Evolutionary conservation across 768 basidiomycete species (phyloP), one percentile per base, ranked within the genome.

Genomic region (Clathrus columnatus): DNA sequence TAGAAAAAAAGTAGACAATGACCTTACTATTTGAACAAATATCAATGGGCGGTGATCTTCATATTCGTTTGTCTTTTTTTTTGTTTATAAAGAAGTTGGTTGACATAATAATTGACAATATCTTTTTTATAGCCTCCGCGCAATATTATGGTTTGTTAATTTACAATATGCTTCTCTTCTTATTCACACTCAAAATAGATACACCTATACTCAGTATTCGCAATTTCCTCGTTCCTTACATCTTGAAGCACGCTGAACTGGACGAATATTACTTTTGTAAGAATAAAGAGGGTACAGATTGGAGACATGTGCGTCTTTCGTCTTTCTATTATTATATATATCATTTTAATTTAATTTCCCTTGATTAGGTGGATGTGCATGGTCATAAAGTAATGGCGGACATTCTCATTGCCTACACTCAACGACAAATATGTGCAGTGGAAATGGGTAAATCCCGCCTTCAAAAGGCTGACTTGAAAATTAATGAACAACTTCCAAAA

Each of bases 71-170:
- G 36, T 11, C 14, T 7, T 17, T 36, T n/a, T 21, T 10, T 29
- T 7, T 14, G 16, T 2, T 23, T 56, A 17, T 20, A 45, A 41
- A 26, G 2, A 36, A n/a, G 16, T 50, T 61, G 28, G 7, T 26
- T 23, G 28, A 17, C 45, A 17, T 42, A 26, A 7, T 30, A 41
- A 51, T 42, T 5, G 30, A 5, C 2, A 44, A n/a, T 29, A n/a
- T 28, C 17, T 50, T 65, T 64, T 64, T 66, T 48, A 42, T 57
- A 47, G 64, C 64, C 42, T 32, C 68, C n/a, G 58, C 64, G 7
- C 61, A 67, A 43, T 69, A 59, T 55, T 69, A 69, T 58, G 68
- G 68, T 45, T 57, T 65, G 14, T 65, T 36, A 14, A 36, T n/a
- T 36, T 2, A 14, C 4, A 21, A 27, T 14, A 30, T 26, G 23